phyloP scores from a whole-genome alignment of 257 asterid species.

The Solanum arcanum region DNA sequence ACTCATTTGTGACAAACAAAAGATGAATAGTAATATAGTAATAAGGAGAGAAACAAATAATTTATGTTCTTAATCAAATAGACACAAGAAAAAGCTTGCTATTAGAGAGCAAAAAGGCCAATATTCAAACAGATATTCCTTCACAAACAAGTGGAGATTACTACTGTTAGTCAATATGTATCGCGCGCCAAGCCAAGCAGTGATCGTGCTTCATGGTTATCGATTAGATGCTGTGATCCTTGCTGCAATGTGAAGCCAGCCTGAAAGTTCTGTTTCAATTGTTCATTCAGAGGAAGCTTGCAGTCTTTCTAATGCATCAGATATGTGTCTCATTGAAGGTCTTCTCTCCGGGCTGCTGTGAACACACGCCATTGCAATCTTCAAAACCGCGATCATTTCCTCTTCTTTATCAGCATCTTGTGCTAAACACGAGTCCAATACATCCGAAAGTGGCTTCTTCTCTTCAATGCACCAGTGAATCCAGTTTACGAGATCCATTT shows the following conservation, averaged over 20 bases:
- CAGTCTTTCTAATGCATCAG: constrained; percentile 56
- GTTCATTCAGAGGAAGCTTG: constrained; percentile 17
- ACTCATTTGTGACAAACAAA: neutral
- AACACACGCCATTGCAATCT: constrained; percentile 84
- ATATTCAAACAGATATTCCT: constrained; percentile 8
- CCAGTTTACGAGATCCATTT: constrained; percentile 72
- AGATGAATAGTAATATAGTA: neutral
- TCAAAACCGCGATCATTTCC: constrained; percentile 67
- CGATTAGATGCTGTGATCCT: neutral
- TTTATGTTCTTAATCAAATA: constrained; percentile 4
- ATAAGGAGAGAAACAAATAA: constrained; percentile 7
- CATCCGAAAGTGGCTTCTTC: constrained; percentile 70
- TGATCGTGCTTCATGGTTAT: neutral
- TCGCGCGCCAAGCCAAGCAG: neutral
- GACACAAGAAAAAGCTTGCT: constrained; percentile 21
- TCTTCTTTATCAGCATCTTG: constrained; percentile 66
- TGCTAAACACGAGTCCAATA: constrained; percentile 52
- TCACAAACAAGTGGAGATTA: neutral
- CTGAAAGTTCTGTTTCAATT: neutral
- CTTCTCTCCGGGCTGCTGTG: constrained; percentile 62
- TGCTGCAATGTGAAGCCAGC: neutral
- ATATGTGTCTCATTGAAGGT: constrained; percentile 69
- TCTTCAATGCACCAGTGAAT: constrained; percentile 84
- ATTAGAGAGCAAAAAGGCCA: neutral
- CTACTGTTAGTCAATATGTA: neutral